Base-by-base conservation (phyloP, 2,329 filamentous ascomycete genomes). In the Monilinia vaccinii-corymbosi region DNA sequence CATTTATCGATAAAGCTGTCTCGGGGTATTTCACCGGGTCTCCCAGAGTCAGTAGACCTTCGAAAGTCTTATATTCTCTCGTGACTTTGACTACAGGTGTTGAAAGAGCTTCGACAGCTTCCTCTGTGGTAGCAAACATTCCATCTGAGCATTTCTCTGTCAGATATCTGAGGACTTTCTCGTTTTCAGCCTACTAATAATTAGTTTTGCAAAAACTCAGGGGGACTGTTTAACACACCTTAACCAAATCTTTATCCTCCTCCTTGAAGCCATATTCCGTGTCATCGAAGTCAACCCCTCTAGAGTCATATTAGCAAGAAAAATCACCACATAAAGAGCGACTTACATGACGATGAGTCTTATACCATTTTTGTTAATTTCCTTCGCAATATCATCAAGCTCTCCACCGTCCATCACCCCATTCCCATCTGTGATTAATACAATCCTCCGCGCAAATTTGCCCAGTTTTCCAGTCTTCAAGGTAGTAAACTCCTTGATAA, bases 241-340 rank as follows among this genome's bases (percentile, higher is more conserved):
- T 97, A 56, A 73, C 71, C 0, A 72, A 65, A 21, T 86, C 76
- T 71, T 99, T 99, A 65, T 88, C 83, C 72, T 97, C 91, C 75
- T 97, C 93, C 72, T 96, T 96, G 71, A 90, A 89, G 46, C 92
- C 92, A 70, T 87, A 96, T 2, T 96, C 91, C 1, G 83, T 72
- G 71, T 97, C 91, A 71, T 99, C 91, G 73, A 99, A 97, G 72
- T 99, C 94, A 21, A 96, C 83, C 16, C 94, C 94, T 58, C 88
- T 92, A 61, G 4, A 47, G 25, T 34, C 36, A 25, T 61, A 73
- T 72, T 63, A 71, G 66, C 50, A 51, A 16, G 25, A 18, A 14
- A 44, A 50, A 2, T 40, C 38, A 45, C n/a, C 48, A 25, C 2
- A 46, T 8, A 50, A 52, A 16, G 52, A 28, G 25, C 28, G 60